These are phyloP conservation scores for Gossypium australe DNA, from an alignment of 345 rosid species.

Conservation along the genomic window DNA sequence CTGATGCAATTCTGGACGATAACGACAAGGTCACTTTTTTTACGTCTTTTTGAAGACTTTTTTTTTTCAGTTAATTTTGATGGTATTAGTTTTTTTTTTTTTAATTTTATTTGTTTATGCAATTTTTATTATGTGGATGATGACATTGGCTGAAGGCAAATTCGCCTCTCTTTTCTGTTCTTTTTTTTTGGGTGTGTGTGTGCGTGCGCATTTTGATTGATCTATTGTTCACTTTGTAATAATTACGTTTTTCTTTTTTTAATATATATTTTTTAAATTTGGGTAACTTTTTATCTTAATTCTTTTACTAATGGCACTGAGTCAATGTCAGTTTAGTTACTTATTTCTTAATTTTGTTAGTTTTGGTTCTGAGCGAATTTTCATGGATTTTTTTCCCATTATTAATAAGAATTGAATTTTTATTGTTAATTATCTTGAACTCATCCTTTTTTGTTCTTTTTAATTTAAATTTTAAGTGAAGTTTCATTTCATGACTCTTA, in stretches of 20 bases:
- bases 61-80: background rate
- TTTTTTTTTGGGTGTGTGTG: background rate
- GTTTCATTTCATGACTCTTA: background rate
- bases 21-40: conserved; percentile 56
- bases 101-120: background rate
- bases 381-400: background rate
- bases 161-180: background rate
- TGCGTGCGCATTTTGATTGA: background rate
- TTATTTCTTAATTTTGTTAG: conserved; percentile 3
- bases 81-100: background rate
- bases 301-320: background rate
- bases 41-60: background rate
- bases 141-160: background rate
- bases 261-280: background rate
- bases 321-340: background rate
- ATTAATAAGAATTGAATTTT: background rate
- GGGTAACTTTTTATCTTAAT: background rate
- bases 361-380: background rate
- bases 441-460: background rate
- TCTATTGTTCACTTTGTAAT: background rate
- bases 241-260: background rate
- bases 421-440: background rate
- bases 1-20: conserved; percentile 31
- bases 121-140: background rate
- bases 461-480: too few relatives aligned